A percentile compares a stretch with the other conserved stretches of the same genome.
Evolutionary conservation across 2,329 filamentous ascomycete genomes (phyloP).

Genomic region (Aspergillus sclerotialis): DNA sequence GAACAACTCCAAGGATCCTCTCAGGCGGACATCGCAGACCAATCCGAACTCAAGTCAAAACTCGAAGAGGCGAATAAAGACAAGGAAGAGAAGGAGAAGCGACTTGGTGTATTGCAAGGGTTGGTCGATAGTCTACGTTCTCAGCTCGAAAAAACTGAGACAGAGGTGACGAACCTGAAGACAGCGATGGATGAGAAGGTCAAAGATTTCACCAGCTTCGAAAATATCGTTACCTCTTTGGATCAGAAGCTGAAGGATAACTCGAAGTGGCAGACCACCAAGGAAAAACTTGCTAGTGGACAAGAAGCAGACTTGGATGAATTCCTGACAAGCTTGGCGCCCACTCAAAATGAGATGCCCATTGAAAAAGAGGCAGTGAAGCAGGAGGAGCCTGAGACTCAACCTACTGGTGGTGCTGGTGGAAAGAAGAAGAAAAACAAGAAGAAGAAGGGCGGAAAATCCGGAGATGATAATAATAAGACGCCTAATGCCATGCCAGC

Average conservation of each 20-base stretch:
- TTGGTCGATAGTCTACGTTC: conserved; percentile 48
- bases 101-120: conserved; percentile 47
- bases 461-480: conserved; percentile 30
- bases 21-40: conserved; percentile 12
- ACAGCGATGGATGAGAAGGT: conserved; percentile 34
- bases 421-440: conserved; percentile 83
- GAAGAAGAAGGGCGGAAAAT: conserved; percentile 69
- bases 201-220: conserved; percentile 23
- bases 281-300: conserved; percentile 25
- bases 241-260: conserved; percentile 32
- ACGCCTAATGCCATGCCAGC: conserved; percentile 10
- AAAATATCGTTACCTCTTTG: conserved; percentile 33
- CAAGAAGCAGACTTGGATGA: conserved; percentile 28
- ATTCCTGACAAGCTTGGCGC: conserved; percentile 24
- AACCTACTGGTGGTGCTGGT: conserved; percentile 20
- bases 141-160: conserved; percentile 49
- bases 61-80: conserved; percentile 29
- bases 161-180: conserved; percentile 40
- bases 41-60: conserved; percentile 21
- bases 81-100: conserved; percentile 43
- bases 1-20: conserved; percentile 26
- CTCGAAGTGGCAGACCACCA: conserved; percentile 27
- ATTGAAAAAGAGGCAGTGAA: conserved; percentile 10
- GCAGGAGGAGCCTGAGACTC: conserved; percentile 11
- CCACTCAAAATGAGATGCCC: conserved; percentile 15